Conservation (phyloP, 1,139 yeast genomes). For the Saccharomyces pastorianus region DNA sequence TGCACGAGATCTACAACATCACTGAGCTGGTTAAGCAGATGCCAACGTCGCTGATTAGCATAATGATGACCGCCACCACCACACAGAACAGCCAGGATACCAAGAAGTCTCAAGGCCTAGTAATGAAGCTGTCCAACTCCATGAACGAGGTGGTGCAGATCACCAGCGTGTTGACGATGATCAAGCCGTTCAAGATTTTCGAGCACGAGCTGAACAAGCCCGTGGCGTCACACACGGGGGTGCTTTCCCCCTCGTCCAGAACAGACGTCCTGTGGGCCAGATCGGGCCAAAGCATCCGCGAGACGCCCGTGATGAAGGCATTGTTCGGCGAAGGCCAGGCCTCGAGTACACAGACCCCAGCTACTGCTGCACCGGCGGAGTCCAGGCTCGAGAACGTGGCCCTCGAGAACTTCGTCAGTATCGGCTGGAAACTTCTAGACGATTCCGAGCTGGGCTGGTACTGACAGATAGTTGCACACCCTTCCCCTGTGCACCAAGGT, state of each 20-base stretch:
- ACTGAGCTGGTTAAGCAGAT: constrained; percentile 24
- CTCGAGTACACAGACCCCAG: constrained; percentile 1
- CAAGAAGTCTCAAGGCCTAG: constrained; percentile 19
- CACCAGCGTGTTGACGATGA: constrained; percentile 24
- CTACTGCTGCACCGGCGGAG: not conserved
- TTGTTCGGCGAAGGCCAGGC: constrained; percentile 2
- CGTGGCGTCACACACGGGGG: constrained; percentile 1
- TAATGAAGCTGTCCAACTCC: constrained; percentile 27
- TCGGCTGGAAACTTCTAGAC: constrained; percentile 25
- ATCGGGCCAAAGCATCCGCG: not conserved
- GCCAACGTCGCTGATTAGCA: constrained; percentile 27
- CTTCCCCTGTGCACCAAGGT: not conserved
- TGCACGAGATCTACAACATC: constrained; percentile 23
- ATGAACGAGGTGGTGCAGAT: constrained; percentile 30
- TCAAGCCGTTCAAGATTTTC: constrained; percentile 27
- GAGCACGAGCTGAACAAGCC: constrained; percentile 17
- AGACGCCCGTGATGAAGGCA: constrained; percentile 2
- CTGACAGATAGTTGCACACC: constrained; percentile 1
- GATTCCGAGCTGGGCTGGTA: constrained; percentile 31
- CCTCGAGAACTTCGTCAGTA: constrained; percentile 14
- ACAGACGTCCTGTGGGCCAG: not conserved
- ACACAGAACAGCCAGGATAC: constrained; percentile 4
- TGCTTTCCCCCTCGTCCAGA: constrained; percentile 1
- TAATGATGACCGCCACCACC: constrained; percentile 21
- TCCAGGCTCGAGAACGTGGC: constrained; percentile 8